These are phyloP conservation scores for Boletus reticuloceps DNA, from an alignment of 768 basidiomycete genomes.

Conservation along the genomic window DNA sequence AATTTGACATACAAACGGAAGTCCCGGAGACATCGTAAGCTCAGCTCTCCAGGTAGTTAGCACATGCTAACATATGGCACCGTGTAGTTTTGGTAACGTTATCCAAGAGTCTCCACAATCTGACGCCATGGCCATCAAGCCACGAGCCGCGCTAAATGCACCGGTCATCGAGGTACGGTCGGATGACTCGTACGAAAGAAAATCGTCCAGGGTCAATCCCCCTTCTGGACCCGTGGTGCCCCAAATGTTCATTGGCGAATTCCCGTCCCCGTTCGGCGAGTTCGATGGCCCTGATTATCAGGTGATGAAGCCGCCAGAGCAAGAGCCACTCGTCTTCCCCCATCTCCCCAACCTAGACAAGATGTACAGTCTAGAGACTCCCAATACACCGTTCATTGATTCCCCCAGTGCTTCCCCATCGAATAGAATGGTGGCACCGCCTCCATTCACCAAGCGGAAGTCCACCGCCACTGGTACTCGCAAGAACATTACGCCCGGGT, in stretches of 20 bases:
- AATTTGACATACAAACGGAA: background rate
- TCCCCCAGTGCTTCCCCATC: slow-evolving; percentile 31
- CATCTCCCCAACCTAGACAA: slow-evolving; percentile 16
- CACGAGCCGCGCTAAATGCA: background rate
- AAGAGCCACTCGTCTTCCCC: slow-evolving; percentile 4
- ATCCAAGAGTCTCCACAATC: background rate
- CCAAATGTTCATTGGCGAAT: slow-evolving; percentile 17
- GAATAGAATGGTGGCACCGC: slow-evolving; percentile 11
- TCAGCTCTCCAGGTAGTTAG: background rate
- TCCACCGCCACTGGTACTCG: slow-evolving; percentile 61
- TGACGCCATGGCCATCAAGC: background rate
- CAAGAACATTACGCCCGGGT: slow-evolving; percentile 62
- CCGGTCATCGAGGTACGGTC: background rate
- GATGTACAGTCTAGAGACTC: slow-evolving; percentile 46
- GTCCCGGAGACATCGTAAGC: background rate
- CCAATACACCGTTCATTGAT: slow-evolving; percentile 49
- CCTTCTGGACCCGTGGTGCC: too few species aligned
- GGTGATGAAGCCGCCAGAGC: slow-evolving; percentile 9
- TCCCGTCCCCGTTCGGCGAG: slow-evolving; percentile 32
- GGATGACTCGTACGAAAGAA: background rate
- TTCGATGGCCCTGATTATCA: slow-evolving; percentile 16
- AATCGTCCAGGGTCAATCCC: too few species aligned
- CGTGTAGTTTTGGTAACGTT: background rate
- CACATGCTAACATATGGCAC: background rate
- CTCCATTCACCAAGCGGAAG: slow-evolving; percentile 27